These are phyloP conservation scores for Monosporascus sp. DNA, from an alignment of 2,329 filamentous ascomycete species.

Conservation along the genomic window DNA sequence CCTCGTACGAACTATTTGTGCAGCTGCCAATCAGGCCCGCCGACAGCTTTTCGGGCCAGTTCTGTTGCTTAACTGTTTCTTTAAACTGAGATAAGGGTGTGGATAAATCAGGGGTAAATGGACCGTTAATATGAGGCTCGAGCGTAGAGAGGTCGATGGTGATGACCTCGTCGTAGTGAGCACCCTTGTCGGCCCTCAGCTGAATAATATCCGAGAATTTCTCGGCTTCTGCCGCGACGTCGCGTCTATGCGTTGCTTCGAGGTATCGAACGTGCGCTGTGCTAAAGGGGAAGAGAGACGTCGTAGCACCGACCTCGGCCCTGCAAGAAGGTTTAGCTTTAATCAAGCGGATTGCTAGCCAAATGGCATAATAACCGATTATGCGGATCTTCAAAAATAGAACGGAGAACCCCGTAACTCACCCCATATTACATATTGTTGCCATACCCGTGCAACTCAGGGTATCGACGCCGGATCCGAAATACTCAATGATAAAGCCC, in stretches of 20 bases:
- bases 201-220: slow-evolving; percentile 47
- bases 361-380: too few relatives aligned
- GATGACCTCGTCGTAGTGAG: slow-evolving; percentile 85
- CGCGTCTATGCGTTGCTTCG: slow-evolving; percentile 69
- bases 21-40: slow-evolving; percentile 95
- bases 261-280: slow-evolving; percentile 80
- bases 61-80: slow-evolving; percentile 72
- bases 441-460: slow-evolving; percentile 92
- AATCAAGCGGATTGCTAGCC: too few relatives aligned
- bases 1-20: slow-evolving; percentile 97
- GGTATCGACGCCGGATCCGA: slow-evolving; percentile 81
- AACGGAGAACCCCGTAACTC: too few relatives aligned
- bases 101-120: slow-evolving; percentile 91
- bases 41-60: slow-evolving; percentile 87
- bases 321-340: too few relatives aligned
- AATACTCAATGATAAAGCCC: slow-evolving; percentile 91
- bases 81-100: slow-evolving; percentile 90
- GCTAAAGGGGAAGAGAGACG: slow-evolving; percentile 91
- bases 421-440: slow-evolving; percentile 83
- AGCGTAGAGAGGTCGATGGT: slow-evolving; percentile 84
- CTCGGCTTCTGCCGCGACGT: slow-evolving; percentile 63
- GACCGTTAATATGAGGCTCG: slow-evolving; percentile 95
- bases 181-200: slow-evolving; percentile 72
- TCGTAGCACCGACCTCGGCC: slow-evolving; percentile 88
- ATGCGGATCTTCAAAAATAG: too few relatives aligned